A percentile compares a stretch with the other conserved stretches of the same genome.
These are phyloP conservation scores for Salix koriyanagi DNA, from an alignment of 345 rosid species.

Conservation along the genomic window DNA sequence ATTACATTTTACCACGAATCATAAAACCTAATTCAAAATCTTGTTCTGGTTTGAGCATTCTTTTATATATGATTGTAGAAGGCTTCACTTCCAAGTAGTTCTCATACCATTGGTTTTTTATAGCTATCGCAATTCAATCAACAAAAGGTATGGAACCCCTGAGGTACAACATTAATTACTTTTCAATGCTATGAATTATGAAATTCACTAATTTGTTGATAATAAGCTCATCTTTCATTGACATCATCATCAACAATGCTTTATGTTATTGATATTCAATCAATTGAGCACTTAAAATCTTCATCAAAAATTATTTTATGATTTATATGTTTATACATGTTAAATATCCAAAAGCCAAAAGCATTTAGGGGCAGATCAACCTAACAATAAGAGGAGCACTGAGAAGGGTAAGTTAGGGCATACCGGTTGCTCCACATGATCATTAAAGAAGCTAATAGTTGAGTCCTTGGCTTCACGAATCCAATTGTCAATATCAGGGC, in stretches of 20 bases:
- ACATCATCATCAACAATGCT: background rate
- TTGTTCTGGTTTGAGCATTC: too few species aligned
- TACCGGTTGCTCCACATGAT: conserved; percentile 98
- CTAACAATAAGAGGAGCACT: background rate
- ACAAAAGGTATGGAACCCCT: too few species aligned
- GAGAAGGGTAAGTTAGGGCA: conserved; percentile 18
- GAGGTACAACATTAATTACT: too few species aligned
- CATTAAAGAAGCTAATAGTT: conserved; percentile 57
- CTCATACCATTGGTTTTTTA: too few species aligned
- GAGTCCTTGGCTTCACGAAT: conserved; percentile 73
- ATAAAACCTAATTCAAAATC: too few species aligned
- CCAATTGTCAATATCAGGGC: conserved; percentile 90
- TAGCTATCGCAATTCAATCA: too few species aligned
- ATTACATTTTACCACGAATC: too few species aligned
- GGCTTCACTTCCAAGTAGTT: too few species aligned
- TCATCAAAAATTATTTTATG: background rate
- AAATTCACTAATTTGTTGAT: too few species aligned
- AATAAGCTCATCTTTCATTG: too few species aligned
- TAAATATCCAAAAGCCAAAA: background rate
- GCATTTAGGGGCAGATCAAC: background rate
- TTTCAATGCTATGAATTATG: too few species aligned
- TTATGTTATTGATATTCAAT: background rate
- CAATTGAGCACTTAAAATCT: background rate
- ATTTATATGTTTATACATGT: background rate
- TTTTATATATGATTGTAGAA: too few species aligned